Conservation (phyloP, 2,329 filamentous ascomycete species). For the Sarocladiaceae sp. region DNA sequence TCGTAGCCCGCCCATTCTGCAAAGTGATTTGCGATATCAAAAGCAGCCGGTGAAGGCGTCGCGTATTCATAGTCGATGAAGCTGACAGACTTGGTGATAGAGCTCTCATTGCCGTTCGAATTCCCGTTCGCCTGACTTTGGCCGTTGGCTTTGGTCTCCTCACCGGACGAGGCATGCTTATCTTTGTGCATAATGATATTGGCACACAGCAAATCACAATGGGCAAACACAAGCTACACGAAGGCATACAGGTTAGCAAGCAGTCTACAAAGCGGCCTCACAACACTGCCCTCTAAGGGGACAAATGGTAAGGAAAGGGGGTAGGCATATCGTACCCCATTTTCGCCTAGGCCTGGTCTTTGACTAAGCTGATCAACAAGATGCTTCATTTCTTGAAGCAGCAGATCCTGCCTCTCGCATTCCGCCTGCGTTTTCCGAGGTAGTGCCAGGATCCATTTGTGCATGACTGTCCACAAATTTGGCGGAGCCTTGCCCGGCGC, state of each 20-base stretch:
- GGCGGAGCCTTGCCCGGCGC: slow-evolving; percentile 69
- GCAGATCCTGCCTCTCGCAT: slow-evolving; percentile 57
- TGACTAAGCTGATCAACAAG: slow-evolving; percentile 70
- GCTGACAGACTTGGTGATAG: slow-evolving; percentile 31
- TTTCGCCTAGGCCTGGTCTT: slow-evolving; percentile 69
- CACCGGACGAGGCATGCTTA: slow-evolving; percentile 10
- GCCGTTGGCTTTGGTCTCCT: not conserved
- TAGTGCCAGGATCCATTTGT: slow-evolving; percentile 89
- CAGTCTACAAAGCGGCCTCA: not conserved
- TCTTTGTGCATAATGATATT: slow-evolving; percentile 79
- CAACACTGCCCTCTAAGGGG: not conserved
- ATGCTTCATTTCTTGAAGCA: slow-evolving; percentile 72
- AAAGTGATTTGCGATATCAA: slow-evolving; percentile 97
- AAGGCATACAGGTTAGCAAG: slow-evolving; percentile 12
- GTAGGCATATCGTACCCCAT: slow-evolving; percentile 53
- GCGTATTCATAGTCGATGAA: slow-evolving; percentile 99
- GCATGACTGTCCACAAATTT: slow-evolving; percentile 92
- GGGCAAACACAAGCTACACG: slow-evolving; percentile 76
- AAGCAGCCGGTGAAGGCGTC: slow-evolving; percentile 87
- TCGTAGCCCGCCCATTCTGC: slow-evolving; percentile 98
- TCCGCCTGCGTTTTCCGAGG: slow-evolving; percentile 69
- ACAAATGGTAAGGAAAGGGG: not conserved
- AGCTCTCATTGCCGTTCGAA: slow-evolving; percentile 19
- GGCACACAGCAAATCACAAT: slow-evolving; percentile 93
- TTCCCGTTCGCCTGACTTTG: slow-evolving; percentile 22